Evolutionary conservation across 2,329 filamentous ascomycete species (phyloP).

Genomic region (Ophiostoma triangulosporum): DNA sequence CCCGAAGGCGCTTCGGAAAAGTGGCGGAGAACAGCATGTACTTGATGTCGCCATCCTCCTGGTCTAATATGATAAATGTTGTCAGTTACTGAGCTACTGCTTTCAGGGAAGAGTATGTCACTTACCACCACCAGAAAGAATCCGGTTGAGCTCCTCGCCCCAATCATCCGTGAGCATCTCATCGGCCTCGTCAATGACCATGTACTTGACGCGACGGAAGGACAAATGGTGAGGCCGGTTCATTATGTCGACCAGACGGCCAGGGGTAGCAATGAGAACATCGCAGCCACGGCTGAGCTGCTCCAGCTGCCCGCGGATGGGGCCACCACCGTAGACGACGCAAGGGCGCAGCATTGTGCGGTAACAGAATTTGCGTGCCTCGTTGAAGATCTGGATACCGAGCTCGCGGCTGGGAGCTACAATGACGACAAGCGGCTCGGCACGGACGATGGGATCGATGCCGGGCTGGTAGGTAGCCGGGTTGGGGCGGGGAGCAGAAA

Average conservation of each 20-base stretch:
- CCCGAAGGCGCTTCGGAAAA: conserved; percentile 68
- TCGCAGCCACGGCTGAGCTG: conserved; percentile 79
- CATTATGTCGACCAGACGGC: conserved; percentile 77
- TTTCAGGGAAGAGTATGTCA: conserved; percentile 7
- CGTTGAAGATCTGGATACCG: conserved; percentile 88
- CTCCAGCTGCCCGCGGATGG: conserved; percentile 51
- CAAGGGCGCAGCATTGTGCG: conserved; percentile 87
- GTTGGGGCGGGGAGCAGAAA: conserved; percentile 65
- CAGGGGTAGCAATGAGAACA: conserved; percentile 75
- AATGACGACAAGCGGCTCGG: conserved; percentile 79
- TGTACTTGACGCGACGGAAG: conserved; percentile 63
- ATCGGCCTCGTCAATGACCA: conserved; percentile 86
- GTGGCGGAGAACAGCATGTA: conserved; percentile 90
- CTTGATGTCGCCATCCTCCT: conserved; percentile 56
- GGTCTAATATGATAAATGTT: conserved; percentile 34
- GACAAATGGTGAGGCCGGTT: conserved; percentile 53
- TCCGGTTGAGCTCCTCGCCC: conserved; percentile 58
- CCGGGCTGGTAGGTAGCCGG: conserved; percentile 39
- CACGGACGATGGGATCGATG: conserved; percentile 39
- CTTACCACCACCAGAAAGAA: conserved; percentile 72
- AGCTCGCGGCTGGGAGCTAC: conserved; percentile 81
- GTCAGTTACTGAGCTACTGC: not conserved
- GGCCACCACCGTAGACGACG: conserved; percentile 76
- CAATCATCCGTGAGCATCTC: conserved; percentile 77
- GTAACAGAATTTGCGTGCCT: conserved; percentile 85